Conservation (phyloP, 1,284 basidiomycete species). For the Ceratobasidium sp. region DNA sequence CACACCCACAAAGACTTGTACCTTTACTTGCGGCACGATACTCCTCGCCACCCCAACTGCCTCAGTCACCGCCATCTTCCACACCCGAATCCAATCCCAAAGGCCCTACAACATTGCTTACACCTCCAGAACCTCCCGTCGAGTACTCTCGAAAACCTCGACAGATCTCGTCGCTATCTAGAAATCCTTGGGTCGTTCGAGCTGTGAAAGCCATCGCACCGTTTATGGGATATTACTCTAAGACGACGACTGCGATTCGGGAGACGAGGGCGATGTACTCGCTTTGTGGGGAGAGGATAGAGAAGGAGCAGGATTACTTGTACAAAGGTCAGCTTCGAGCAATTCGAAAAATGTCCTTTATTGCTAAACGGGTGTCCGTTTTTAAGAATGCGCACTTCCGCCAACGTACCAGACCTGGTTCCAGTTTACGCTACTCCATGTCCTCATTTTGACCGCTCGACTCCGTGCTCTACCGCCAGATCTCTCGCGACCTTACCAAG, state of each 20-base stretch:
- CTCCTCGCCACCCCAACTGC: not conserved
- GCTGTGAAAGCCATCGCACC: slow-evolving; percentile 41
- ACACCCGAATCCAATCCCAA: slow-evolving; percentile 1
- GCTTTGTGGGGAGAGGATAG: slow-evolving; percentile 56
- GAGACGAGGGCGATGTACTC: slow-evolving; percentile 45
- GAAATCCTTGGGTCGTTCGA: slow-evolving; percentile 40
- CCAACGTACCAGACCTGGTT: slow-evolving; percentile 99
- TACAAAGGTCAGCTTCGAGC: slow-evolving; percentile 62
- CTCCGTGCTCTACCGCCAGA: slow-evolving; percentile 83
- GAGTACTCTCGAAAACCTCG: slow-evolving; percentile 33
- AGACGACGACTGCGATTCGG: slow-evolving; percentile 46
- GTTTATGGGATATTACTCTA: slow-evolving; percentile 44
- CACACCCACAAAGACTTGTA: not conserved
- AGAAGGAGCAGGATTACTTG: slow-evolving; percentile 74
- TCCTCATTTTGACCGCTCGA: slow-evolving; percentile 90
- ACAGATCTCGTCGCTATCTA: slow-evolving; percentile 21
- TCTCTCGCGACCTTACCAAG: slow-evolving; percentile 72
- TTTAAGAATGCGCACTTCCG: slow-evolving; percentile 83
- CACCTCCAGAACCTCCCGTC: slow-evolving; percentile 26
- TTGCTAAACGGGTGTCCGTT: slow-evolving; percentile 3
- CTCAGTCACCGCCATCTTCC: not conserved
- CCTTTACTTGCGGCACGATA: slow-evolving; percentile 14
- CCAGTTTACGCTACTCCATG: slow-evolving; percentile 91
- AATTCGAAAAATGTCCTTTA: not conserved
- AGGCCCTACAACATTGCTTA: slow-evolving; percentile 6